phyloP scores from a whole-genome alignment of 2,329 filamentous ascomycete genomes.

The Aspergillus sp. region DNA sequence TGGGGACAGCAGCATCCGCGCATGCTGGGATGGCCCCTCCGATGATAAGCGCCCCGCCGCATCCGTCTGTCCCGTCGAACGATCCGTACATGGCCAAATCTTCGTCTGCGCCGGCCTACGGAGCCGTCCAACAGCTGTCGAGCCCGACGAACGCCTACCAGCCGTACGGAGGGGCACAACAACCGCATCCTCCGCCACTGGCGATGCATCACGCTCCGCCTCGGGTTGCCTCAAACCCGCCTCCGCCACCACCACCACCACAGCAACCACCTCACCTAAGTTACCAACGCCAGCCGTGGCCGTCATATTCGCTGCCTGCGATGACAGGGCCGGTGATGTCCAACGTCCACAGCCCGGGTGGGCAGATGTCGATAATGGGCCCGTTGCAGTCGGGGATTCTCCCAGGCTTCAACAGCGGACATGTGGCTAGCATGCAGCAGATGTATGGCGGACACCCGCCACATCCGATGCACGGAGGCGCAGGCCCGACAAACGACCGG shows the following conservation, averaged over 20 bases:
- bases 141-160: slow-evolving; percentile 48
- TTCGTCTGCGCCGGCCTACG: slow-evolving; percentile 49
- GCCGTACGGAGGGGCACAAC: slow-evolving; percentile 26
- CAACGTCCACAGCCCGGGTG: slow-evolving; percentile 72
- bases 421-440: slow-evolving; percentile 56
- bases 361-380: slow-evolving; percentile 70
- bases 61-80: slow-evolving; percentile 50
- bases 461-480: slow-evolving; percentile 55
- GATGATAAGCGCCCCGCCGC: slow-evolving; percentile 50
- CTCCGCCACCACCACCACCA: background rate
- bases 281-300: slow-evolving; percentile 45
- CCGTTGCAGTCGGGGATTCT: slow-evolving; percentile 58
- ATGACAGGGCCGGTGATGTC: slow-evolving; percentile 70
- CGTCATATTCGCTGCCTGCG: slow-evolving; percentile 59
- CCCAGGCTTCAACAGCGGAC: slow-evolving; percentile 60
- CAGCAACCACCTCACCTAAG: slow-evolving; percentile 25
- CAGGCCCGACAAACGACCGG: slow-evolving; percentile 66
- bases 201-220: slow-evolving; percentile 39
- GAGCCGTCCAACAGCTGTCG: slow-evolving; percentile 45
- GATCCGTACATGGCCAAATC: slow-evolving; percentile 61
- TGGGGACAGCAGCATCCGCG: slow-evolving; percentile 53
- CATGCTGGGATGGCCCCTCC: slow-evolving; percentile 46
- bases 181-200: slow-evolving; percentile 38
- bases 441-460: slow-evolving; percentile 60
- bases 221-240: slow-evolving; percentile 44